Evolutionary conservation across 2,329 filamentous ascomycete species (phyloP).

Genomic region (Orbilia javanica): DNA sequence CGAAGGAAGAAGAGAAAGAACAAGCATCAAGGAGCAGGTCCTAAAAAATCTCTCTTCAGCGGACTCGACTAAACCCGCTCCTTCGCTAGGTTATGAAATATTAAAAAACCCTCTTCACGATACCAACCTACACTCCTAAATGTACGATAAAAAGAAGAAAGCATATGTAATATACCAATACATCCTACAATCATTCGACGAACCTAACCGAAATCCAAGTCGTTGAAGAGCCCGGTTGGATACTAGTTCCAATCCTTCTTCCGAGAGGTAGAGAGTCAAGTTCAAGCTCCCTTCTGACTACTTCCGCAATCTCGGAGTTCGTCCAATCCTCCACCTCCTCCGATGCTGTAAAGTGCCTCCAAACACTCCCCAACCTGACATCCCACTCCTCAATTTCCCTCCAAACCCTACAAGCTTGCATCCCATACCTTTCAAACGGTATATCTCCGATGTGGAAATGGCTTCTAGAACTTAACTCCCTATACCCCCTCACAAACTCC

Average conservation of each 20-base stretch:
- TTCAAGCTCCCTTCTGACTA: no score
- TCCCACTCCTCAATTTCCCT: neutral
- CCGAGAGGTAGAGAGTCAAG: no score
- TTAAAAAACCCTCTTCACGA: neutral
- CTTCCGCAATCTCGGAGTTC: no score
- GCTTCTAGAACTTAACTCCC: neutral
- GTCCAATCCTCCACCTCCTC: no score
- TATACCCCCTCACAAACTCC: constrained; percentile 13
- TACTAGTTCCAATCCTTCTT: no score
- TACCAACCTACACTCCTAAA: neutral
- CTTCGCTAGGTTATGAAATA: neutral
- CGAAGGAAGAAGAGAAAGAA: constrained; percentile 51
- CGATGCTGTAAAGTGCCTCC: neutral
- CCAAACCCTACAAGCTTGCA: neutral
- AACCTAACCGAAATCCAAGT: no score
- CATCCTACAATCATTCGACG: no score
- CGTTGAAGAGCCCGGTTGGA: no score
- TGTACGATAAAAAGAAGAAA: no score
- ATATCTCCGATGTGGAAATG: neutral
- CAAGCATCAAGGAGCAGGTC: constrained; percentile 26
- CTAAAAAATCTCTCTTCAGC: constrained; percentile 38
- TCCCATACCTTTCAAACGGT: neutral
- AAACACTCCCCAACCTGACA: neutral
- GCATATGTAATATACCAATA: no score
- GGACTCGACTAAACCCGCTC: constrained; percentile 39